Base-by-base conservation (phyloP, 306 rosid genomes). In the Prunus mume region DNA sequence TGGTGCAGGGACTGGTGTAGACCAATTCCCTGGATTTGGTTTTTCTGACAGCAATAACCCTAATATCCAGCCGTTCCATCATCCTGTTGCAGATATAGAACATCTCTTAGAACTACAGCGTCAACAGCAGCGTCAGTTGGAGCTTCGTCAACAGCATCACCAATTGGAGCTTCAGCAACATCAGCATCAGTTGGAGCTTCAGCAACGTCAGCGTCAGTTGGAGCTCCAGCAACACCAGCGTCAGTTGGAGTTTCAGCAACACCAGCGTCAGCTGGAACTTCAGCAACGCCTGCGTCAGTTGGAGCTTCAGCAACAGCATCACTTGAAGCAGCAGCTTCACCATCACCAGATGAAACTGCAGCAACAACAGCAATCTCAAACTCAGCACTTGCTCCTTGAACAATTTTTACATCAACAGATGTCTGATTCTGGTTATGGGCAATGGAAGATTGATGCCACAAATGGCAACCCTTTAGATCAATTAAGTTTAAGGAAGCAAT, bases 281-380 rank as follows among this genome's bases (percentile, higher is more conserved):
- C 81, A 78, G 71, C 70, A 65, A 6, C 76, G 25, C 73, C 91
- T 84, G n/a, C 81, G 6, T 65, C 91, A 80, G 47, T 54, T 90
- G 82, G 91, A 87, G 71, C 90, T 82, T 51, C 91, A 68, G 80
- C 79, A 70, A 19, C 74, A 67, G 67, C 80, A 57, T 30, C 72
- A 67, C 22, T 67, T 76, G 74, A 67, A 76, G 68, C 74, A 83
- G 74, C 88, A 85, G 56, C 72, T 83, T 62, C 83, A 83, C 60
- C 90, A 81, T 6, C 86, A 87, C 51, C 91, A 90, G 61, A 79
- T 89, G 82, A 86, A 90, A 69, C 73, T 87, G 69, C 90, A 84
- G 82, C 88, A 86, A 22, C 88, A 82, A 75, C 91, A 90, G 74
- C 89, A 84, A 49, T 85, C 90, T 76, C 91, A 90, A 69, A 85